These are phyloP conservation scores for Aspergillus felis DNA, from an alignment of 2,329 filamentous ascomycete species.

Conservation along the genomic window DNA sequence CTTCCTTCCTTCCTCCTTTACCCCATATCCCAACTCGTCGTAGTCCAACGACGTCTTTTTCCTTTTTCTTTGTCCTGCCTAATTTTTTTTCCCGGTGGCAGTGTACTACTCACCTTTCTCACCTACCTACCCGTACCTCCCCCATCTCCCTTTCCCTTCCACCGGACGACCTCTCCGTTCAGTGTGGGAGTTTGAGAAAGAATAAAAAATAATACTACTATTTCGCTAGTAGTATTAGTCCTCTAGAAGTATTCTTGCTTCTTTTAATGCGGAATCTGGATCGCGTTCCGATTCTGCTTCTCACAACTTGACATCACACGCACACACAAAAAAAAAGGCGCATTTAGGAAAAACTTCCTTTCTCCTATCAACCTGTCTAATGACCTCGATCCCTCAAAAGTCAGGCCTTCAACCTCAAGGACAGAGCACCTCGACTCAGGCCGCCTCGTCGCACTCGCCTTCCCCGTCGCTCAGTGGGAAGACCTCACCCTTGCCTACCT, in stretches of 20 bases:
- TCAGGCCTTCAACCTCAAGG: slow-evolving; percentile 49
- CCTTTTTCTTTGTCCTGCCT: neutral
- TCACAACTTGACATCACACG: slow-evolving; percentile 16
- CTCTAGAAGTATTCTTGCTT: slow-evolving; percentile 11
- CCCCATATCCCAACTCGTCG: neutral
- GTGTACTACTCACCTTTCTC: neutral
- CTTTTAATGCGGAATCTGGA: slow-evolving; percentile 20
- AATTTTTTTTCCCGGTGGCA: neutral
- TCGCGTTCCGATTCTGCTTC: slow-evolving; percentile 14
- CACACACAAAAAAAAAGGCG: neutral
- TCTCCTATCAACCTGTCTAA: slow-evolving; percentile 46
- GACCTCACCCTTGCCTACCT: slow-evolving; percentile 50
- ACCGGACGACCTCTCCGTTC: slow-evolving; percentile 2
- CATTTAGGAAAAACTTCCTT: slow-evolving; percentile 8
- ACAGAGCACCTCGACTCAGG: slow-evolving; percentile 47
- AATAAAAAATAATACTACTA: neutral
- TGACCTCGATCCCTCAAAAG: slow-evolving; percentile 55
- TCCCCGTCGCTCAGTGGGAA: slow-evolving; percentile 48
- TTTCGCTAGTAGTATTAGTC: slow-evolving; percentile 16
- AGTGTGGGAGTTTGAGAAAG: slow-evolving; percentile 2
- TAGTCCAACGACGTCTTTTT: neutral
- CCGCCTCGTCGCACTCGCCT: slow-evolving; percentile 44
- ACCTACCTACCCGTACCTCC: neutral
- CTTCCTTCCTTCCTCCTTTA: neutral
- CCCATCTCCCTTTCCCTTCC: slow-evolving; percentile 2